Conservation (phyloP, 495 filamentous ascomycete genomes). For the Lichina pygmaea region DNA sequence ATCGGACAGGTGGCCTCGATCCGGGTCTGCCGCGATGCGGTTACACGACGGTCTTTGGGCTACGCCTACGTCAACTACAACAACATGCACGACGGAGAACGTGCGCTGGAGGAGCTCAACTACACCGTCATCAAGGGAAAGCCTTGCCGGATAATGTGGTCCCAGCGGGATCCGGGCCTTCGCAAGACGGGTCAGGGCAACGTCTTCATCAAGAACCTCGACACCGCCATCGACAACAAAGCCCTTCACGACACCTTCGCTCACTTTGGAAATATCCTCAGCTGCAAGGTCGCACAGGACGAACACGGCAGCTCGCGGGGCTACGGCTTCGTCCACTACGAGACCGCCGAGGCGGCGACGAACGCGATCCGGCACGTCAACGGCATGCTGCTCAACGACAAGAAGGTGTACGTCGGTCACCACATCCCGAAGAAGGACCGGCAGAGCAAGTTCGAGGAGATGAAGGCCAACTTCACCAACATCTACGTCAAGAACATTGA, state of each 20-base stretch:
- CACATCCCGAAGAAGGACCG: conserved; percentile 99
- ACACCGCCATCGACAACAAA: conserved; percentile 98
- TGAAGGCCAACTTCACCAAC: conserved; percentile 99
- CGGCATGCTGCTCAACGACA: conserved; percentile 98
- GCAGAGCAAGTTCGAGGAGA: conserved; percentile 99
- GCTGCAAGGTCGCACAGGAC: conserved; percentile 98
- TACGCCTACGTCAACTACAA: conserved; percentile 99
- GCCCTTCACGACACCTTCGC: conserved; percentile 98
- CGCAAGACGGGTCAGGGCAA: conserved; percentile 99
- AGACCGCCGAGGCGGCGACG: conserved; percentile 90
- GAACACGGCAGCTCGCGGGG: conserved; percentile 90
- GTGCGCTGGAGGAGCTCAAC: conserved; percentile 96
- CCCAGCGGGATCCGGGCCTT: conserved; percentile 93
- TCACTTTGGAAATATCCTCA: conserved; percentile 95
- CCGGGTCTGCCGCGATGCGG: conserved; percentile 96
- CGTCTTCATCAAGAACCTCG: conserved; percentile 99
- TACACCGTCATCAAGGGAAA: conserved; percentile 98
- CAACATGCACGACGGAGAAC: conserved; percentile 84
- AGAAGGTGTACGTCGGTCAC: conserved; percentile 98
- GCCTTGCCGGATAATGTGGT: conserved; percentile 99
- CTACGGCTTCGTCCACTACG: conserved; percentile 98
- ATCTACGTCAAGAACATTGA: conserved; percentile 98
- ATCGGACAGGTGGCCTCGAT: conserved; percentile 98
- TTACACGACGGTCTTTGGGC: conserved; percentile 93
- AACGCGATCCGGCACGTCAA: conserved; percentile 99